These are phyloP conservation scores for Eimeria tenella DNA, from an alignment of 169 alveolate species.

Conservation along the genomic window DNA sequence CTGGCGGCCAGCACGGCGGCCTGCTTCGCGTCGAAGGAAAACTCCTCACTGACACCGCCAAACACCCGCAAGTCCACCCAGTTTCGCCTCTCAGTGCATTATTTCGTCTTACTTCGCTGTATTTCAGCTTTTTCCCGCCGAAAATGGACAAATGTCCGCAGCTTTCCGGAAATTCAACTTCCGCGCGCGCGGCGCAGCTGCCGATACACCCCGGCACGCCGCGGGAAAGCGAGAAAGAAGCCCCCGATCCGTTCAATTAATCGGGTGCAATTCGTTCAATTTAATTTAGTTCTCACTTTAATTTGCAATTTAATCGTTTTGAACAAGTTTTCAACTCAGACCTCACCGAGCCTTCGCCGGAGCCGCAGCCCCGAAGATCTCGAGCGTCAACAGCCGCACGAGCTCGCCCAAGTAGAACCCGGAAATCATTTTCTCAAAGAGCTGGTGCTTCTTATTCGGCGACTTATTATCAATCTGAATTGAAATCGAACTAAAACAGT, in stretches of 20 bases:
- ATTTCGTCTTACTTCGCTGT: too few species aligned
- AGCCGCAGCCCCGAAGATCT: constrained; percentile 86
- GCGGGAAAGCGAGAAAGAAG: too few species aligned
- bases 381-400: constrained; percentile 86
- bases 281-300: not conserved
- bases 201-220: too few species aligned
- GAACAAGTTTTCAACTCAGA: not conserved
- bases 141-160: too few species aligned
- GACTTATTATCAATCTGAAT: constrained; percentile 80
- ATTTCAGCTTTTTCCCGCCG: too few species aligned
- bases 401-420: constrained; percentile 94
- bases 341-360: constrained; percentile 87
- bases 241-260: too few species aligned
- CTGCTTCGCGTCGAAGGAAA: constrained; percentile 15
- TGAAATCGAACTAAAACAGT: not conserved
- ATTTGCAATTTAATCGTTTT: constrained; percentile 61
- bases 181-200: too few species aligned
- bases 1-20: not conserved
- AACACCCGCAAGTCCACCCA: too few species aligned
- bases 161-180: too few species aligned
- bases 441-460: constrained; percentile 90
- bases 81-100: too few species aligned
- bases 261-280: not conserved
- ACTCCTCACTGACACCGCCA: constrained; percentile 3
- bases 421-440: constrained; percentile 90